Evolutionary conservation across 2,329 filamentous ascomycete genomes (phyloP).

Genomic region (Alternaria triticina): DNA sequence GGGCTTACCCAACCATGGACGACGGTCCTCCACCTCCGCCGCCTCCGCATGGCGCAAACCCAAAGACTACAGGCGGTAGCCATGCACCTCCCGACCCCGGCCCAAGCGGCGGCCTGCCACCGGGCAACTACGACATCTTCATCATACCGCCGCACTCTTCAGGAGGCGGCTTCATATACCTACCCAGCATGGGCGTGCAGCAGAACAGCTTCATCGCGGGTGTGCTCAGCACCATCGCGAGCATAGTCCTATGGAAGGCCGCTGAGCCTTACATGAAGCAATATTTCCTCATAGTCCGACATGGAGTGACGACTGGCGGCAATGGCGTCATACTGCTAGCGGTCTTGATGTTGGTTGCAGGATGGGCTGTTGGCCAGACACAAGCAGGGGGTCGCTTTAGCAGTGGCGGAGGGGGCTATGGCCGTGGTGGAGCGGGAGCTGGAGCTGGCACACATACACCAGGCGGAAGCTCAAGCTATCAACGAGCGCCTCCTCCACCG

Average conservation of each 20-base stretch:
- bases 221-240: constrained; percentile 75
- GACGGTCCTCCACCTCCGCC: constrained; percentile 72
- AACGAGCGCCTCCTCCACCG: constrained; percentile 38
- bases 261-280: constrained; percentile 74
- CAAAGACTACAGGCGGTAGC: constrained; percentile 60
- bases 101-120: constrained; percentile 68
- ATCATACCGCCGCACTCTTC: constrained; percentile 92
- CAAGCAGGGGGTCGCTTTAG: constrained; percentile 58
- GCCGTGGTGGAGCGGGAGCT: constrained; percentile 39
- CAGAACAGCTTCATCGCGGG: constrained; percentile 91
- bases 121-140: constrained; percentile 96
- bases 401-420: constrained; percentile 34
- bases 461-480: constrained; percentile 35
- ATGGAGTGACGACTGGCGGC: constrained; percentile 62
- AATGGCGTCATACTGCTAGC: constrained; percentile 75
- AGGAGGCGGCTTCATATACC: constrained; percentile 87
- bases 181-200: constrained; percentile 86
- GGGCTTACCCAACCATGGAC: constrained; percentile 44
- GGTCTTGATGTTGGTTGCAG: constrained; percentile 74
- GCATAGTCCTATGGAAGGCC: constrained; percentile 74
- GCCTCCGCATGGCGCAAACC: constrained; percentile 82
- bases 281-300: constrained; percentile 75
- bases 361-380: constrained; percentile 76
- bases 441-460: constrained; percentile 34
- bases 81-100: constrained; percentile 27